Evolutionary conservation across 805 yeast genomes (phyloP), one percentile per base, ranked within the genome.

Genomic region (Candida chauliodis): DNA sequence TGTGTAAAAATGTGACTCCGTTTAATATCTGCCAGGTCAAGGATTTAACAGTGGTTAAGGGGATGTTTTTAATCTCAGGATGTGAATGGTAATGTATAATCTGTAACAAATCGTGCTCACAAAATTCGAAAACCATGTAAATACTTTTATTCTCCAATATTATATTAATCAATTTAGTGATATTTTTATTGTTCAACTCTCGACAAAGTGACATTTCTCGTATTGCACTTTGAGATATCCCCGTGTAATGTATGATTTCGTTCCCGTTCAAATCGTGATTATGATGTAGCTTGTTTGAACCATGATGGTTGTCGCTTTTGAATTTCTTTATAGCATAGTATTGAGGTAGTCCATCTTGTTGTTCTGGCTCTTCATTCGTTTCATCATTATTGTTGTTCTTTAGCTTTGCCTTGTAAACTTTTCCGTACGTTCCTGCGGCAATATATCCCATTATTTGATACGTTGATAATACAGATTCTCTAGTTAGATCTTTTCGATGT

Each of bases 351-450:
- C 31, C 26, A 3, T 19, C 8, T 24, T 37, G 36, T 15, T 14
- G 18, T 7, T 38, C 44, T 8, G 40, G 48, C 9, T 48, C 39
- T 40, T 30, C 36, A 42, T 46, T 40, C 9, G 30, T 25, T 20
- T 43, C 42, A 16, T 34, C 39, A 21, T 34, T 38, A 23, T 15
- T 11, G 5, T 15, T 27, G 15, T 57, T 44, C 48, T 60, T 56
- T 7, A 80, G 71, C 44, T 76, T 75, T 6, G 97, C 98, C 56
- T 93, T 91, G 66, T 89, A 93, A 16, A 88, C 96, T 42, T 88
- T 77, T 41, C 99, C 99, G 59, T 93, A 93, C 0, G 99, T 93
- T 27, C 99, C 99, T 0, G 99, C 96, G 1, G 99, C 99, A 42
- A 93, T 93, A 60, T 93, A 93, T 0, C 99, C 99, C 13, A 89